Evolutionary conservation across 202 grass and related monocot genomes (phyloP).

Genomic region (Zoysia matrella): DNA sequence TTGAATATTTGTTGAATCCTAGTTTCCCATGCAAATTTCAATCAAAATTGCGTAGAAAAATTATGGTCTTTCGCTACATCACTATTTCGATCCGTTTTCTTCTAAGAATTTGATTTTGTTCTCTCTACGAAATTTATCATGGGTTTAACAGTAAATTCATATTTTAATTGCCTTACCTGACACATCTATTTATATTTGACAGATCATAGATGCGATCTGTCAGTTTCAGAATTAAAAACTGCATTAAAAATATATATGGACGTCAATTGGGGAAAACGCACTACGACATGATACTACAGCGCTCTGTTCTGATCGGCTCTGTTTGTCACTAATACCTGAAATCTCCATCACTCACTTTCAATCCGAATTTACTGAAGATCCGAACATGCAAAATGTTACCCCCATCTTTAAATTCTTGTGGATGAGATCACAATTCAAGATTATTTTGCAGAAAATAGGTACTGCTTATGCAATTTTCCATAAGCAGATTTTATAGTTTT

Average conservation of each 20-base stretch:
- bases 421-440: slow-evolving; percentile 20
- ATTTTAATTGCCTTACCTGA: too few relatives aligned
- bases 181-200: too few relatives aligned
- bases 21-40: too few relatives aligned
- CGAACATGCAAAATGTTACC: background rate
- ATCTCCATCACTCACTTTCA: slow-evolving; percentile 23
- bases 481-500: background rate
- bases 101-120: too few relatives aligned
- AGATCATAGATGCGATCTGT: background rate
- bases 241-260: background rate
- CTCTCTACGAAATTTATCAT: slow-evolving; percentile 6
- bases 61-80: background rate
- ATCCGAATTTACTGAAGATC: slow-evolving; percentile 37
- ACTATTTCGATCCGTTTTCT: slow-evolving; percentile 9
- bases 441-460: background rate
- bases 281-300: background rate
- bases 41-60: background rate
- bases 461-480: background rate
- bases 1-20: background rate
- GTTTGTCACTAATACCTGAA: background rate
- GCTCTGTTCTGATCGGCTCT: slow-evolving; percentile 6
- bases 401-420: background rate
- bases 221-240: background rate
- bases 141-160: background rate
- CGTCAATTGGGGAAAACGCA: slow-evolving; percentile 1